phyloP scores from a whole-genome alignment of 2,329 filamentous ascomycete species.

The Fusarium sacchari region DNA sequence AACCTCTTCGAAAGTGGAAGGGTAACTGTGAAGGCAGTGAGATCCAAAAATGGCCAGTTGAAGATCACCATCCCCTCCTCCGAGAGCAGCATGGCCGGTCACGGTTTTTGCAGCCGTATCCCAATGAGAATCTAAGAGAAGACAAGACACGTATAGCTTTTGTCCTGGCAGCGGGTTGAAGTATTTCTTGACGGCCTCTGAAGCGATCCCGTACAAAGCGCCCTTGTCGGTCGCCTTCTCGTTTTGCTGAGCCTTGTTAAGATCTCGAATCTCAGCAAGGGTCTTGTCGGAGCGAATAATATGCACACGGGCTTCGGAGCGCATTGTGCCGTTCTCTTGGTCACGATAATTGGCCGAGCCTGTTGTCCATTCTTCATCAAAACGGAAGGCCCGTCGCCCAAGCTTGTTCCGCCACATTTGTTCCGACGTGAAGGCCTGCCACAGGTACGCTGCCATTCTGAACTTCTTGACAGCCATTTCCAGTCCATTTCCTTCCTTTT shows the following conservation, averaged over 20 bases:
- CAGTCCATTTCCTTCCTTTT: constrained; percentile 83
- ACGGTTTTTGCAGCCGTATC: constrained; percentile 76
- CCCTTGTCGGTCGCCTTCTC: constrained; percentile 73
- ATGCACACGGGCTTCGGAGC: constrained; percentile 91
- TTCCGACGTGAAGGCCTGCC: constrained; percentile 97
- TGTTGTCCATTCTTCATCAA: constrained; percentile 94
- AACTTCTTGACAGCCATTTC: constrained; percentile 88
- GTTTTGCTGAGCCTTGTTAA: constrained; percentile 83
- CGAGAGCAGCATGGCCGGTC: constrained; percentile 85
- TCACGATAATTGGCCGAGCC: constrained; percentile 84
- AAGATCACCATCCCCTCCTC: constrained; percentile 76
- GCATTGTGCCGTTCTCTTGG: constrained; percentile 74
- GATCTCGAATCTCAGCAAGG: constrained; percentile 81
- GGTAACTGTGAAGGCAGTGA: constrained; percentile 91
- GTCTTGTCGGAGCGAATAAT: constrained; percentile 86
- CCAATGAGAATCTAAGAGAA: constrained; percentile 92
- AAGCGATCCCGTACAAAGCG: constrained; percentile 80
- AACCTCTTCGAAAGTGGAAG: constrained; percentile 87
- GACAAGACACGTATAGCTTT: constrained; percentile 85
- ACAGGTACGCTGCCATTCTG: constrained; percentile 93
- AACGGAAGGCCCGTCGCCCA: constrained; percentile 85
- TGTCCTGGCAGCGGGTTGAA: constrained; percentile 81
- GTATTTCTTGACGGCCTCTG: constrained; percentile 79
- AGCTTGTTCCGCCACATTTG: constrained; percentile 94
- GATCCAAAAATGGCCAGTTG: constrained; percentile 92